phyloP scores from a whole-genome alignment of 1,284 basidiomycete species.

The Chalciporus sp. region DNA sequence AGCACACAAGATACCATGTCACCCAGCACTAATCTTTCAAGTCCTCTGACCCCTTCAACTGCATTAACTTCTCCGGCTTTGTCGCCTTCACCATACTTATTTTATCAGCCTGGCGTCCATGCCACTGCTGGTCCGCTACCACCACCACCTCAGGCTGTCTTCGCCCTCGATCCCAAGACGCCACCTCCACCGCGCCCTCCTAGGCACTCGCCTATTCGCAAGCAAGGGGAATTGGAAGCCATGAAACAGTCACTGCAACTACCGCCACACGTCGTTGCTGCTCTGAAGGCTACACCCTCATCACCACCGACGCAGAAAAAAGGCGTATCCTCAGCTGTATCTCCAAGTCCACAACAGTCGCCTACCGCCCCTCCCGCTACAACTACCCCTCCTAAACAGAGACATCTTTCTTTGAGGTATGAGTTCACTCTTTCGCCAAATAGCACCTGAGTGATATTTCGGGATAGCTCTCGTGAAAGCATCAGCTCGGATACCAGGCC shows the following conservation, averaged over 20 bases:
- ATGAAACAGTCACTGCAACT: conserved; percentile 60
- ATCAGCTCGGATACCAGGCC: conserved; percentile 28
- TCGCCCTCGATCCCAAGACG: conserved; percentile 45
- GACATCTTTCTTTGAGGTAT: conserved; percentile 22
- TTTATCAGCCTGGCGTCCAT: conserved; percentile 69
- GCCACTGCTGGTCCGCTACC: conserved; percentile 73
- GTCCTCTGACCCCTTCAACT: conserved; percentile 30
- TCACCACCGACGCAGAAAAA: conserved; percentile 12
- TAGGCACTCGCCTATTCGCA: conserved; percentile 54
- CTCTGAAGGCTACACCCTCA: conserved; percentile 34
- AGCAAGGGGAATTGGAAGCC: conserved; percentile 50
- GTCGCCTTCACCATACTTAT: conserved; percentile 46
- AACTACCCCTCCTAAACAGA: conserved; percentile 10
- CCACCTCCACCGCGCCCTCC: conserved; percentile 69
- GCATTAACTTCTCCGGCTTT: conserved; percentile 30
- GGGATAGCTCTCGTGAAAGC: conserved; percentile 23
- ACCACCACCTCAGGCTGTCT: conserved; percentile 59
- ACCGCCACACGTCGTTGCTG: conserved; percentile 53
- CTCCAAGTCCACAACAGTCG: conserved; percentile 7
- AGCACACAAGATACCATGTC: conserved; percentile 35
- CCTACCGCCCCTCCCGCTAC: neutral
- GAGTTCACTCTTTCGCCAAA: conserved; percentile 2
- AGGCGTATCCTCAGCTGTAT: neutral
- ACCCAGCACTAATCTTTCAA: conserved; percentile 27
- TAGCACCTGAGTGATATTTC: neutral